Percentiles rank a stretch among this genome's conserved stretches.
Conservation (phyloP, 2,329 filamentous ascomycete genomes). For the Cladosporium oxysporum region DNA sequence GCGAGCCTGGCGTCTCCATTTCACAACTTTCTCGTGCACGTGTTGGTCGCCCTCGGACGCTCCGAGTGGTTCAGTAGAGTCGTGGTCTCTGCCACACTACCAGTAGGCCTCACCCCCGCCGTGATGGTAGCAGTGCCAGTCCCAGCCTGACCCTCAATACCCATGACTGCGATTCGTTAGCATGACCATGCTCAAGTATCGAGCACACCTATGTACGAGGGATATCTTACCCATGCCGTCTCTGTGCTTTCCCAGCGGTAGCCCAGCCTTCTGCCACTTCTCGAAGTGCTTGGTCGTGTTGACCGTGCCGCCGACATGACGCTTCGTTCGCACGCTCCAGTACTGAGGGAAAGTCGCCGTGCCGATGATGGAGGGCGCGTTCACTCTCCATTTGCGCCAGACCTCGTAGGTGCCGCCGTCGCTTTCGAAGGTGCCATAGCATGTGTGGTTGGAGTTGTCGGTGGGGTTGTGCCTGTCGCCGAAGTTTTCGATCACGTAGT, state of each 20-base stretch:
- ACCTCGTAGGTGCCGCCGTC: slow-evolving; percentile 58
- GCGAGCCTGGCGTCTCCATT: neutral
- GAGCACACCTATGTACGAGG: neutral
- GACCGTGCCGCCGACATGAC: slow-evolving; percentile 35
- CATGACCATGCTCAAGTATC: neutral
- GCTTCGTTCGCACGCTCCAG: slow-evolving; percentile 43
- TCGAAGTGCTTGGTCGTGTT: slow-evolving; percentile 32
- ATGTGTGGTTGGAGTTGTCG: slow-evolving; percentile 45
- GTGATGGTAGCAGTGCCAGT: slow-evolving; percentile 3
- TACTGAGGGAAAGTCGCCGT: slow-evolving; percentile 46
- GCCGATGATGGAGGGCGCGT: slow-evolving; percentile 44
- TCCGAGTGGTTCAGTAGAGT: slow-evolving; percentile 13
- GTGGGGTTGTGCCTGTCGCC: slow-evolving; percentile 50
- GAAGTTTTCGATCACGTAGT: slow-evolving; percentile 57
- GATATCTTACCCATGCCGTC: slow-evolving; percentile 11
- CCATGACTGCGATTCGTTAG: neutral
- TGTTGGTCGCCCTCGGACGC: slow-evolving; percentile 15
- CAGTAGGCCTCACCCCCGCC: slow-evolving; percentile 4
- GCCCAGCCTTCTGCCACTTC: slow-evolving; percentile 29
- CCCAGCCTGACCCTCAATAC: slow-evolving; percentile 8
- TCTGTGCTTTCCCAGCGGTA: slow-evolving; percentile 32
- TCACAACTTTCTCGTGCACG: slow-evolving; percentile 17
- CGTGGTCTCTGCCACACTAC: slow-evolving; percentile 1
- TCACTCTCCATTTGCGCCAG: slow-evolving; percentile 46
- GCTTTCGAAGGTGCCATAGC: slow-evolving; percentile 54